Percentiles rank a stretch among this genome's conserved stretches.
Evolutionary conservation across 768 basidiomycete genomes (phyloP).

Genomic region (Pleurotus cornucopiae): DNA sequence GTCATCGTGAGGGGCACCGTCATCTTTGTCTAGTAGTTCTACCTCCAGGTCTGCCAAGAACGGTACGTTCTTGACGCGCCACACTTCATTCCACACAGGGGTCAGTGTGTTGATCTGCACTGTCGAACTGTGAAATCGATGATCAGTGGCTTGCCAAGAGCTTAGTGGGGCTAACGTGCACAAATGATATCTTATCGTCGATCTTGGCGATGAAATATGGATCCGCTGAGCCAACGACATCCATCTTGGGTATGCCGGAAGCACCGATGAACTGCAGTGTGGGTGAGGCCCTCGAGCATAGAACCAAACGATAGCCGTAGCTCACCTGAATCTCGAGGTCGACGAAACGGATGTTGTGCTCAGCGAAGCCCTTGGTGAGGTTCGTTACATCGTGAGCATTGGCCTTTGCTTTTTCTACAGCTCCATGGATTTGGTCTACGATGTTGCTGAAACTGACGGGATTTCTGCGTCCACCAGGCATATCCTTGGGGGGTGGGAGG

Average conservation of each 20-base stretch:
- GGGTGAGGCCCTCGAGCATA: neutral
- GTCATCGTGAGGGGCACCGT: conserved; percentile 51
- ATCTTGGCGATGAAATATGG: conserved; percentile 71
- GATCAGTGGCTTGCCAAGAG: neutral
- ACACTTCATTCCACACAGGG: conserved; percentile 76
- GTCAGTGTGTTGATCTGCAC: conserved; percentile 51
- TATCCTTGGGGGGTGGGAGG: neutral
- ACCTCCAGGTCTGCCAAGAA: conserved; percentile 52
- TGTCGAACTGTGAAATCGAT: conserved; percentile 45
- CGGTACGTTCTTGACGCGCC: conserved; percentile 74
- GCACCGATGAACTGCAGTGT: conserved; percentile 62
- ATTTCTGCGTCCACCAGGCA: conserved; percentile 9
- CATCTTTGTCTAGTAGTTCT: conserved; percentile 69
- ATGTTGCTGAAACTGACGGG: conserved; percentile 1
- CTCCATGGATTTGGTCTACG: neutral
- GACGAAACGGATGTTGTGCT: conserved; percentile 1
- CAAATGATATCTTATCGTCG: conserved; percentile 59
- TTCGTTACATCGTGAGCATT: neutral
- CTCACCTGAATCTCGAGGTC: conserved; percentile 7
- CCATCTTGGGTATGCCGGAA: conserved; percentile 64
- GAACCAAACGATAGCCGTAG: neutral
- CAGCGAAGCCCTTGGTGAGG: conserved; percentile 3
- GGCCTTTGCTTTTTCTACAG: neutral
- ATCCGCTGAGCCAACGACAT: conserved; percentile 59
- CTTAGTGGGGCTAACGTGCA: conserved; percentile 29